phyloP scores from a whole-genome alignment of 148 eudicot species.

The Amaranthus cruentus region DNA sequence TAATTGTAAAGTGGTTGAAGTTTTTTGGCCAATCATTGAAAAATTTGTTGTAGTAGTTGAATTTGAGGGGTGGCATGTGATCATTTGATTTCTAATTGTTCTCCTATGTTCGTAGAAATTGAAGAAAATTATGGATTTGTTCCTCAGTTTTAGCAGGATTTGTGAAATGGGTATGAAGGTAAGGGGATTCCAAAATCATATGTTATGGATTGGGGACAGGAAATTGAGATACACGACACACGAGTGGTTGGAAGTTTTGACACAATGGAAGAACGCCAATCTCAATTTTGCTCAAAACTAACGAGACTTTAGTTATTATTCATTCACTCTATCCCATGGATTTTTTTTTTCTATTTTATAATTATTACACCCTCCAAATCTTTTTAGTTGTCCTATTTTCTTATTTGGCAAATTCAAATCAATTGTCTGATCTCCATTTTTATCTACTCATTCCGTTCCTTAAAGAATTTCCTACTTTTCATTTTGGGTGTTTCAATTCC shows the following conservation, averaged over 20 bases:
- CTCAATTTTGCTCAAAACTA: too few relatives aligned
- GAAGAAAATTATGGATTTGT: neutral
- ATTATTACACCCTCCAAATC: too few relatives aligned
- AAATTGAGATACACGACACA: neutral
- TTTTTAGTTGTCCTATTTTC: too few relatives aligned
- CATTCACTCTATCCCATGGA: too few relatives aligned
- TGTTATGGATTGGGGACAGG: neutral
- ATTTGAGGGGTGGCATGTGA: conserved; percentile 16
- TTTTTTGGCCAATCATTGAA: conserved; percentile 23
- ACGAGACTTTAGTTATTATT: too few relatives aligned
- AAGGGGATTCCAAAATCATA: neutral
- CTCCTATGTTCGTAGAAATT: neutral
- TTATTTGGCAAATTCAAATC: too few relatives aligned
- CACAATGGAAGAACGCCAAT: neutral
- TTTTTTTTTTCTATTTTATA: too few relatives aligned
- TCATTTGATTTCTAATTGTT: conserved; percentile 3
- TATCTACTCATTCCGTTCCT: too few relatives aligned
- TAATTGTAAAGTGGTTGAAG: neutral
- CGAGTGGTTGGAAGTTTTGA: conserved; percentile 13
- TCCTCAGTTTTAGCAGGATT: neutral
- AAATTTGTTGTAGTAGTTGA: conserved; percentile 10
- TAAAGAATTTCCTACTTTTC: too few relatives aligned
- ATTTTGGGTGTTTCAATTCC: too few relatives aligned
- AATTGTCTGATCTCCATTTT: too few relatives aligned
- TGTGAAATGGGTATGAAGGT: neutral